A percentile compares a stretch with the other conserved stretches of the same genome.
These are phyloP conservation scores for Epithele typhae DNA, from an alignment of 768 basidiomycete species.

Conservation along the genomic window DNA sequence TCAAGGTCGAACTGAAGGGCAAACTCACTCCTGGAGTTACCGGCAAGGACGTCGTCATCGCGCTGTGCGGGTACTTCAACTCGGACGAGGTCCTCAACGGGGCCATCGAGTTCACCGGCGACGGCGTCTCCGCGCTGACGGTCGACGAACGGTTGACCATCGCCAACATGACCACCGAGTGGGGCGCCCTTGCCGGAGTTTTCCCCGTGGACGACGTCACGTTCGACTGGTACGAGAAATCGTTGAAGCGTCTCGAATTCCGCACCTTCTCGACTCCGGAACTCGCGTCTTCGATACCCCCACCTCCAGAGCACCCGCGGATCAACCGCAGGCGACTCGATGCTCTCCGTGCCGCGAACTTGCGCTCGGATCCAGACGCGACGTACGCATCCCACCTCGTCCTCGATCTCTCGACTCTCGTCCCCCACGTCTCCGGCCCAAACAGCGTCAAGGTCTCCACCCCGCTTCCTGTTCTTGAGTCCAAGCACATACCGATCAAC, in stretches of 20 bases:
- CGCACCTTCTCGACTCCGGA: slow-evolving; percentile 63
- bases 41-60: slow-evolving; percentile 97
- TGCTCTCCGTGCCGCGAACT: slow-evolving; percentile 47
- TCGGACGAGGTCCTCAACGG: slow-evolving; percentile 95
- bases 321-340: slow-evolving; percentile 73
- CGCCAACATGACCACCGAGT: slow-evolving; percentile 99
- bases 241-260: slow-evolving; percentile 68
- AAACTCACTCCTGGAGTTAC: slow-evolving; percentile 84
- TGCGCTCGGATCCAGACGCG: slow-evolving; percentile 72
- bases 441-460: slow-evolving; percentile 98
- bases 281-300: slow-evolving; percentile 49
- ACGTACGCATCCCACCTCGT: slow-evolving; percentile 83
- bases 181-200: slow-evolving; percentile 95
- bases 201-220: slow-evolving; percentile 89
- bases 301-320: slow-evolving; percentile 79
- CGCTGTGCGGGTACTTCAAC: slow-evolving; percentile 93
- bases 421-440: slow-evolving; percentile 94
- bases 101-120: slow-evolving; percentile 93
- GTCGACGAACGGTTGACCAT: slow-evolving; percentile 96
- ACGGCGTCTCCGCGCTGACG: slow-evolving; percentile 70
- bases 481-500: slow-evolving; percentile 73
- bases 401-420: slow-evolving; percentile 89
- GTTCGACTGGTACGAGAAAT: slow-evolving; percentile 79
- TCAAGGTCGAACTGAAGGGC: slow-evolving; percentile 89
- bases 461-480: slow-evolving; percentile 79